These are phyloP conservation scores for Chalciporus sp. DNA, from an alignment of 1,284 basidiomycete species.

Conservation along the genomic window DNA sequence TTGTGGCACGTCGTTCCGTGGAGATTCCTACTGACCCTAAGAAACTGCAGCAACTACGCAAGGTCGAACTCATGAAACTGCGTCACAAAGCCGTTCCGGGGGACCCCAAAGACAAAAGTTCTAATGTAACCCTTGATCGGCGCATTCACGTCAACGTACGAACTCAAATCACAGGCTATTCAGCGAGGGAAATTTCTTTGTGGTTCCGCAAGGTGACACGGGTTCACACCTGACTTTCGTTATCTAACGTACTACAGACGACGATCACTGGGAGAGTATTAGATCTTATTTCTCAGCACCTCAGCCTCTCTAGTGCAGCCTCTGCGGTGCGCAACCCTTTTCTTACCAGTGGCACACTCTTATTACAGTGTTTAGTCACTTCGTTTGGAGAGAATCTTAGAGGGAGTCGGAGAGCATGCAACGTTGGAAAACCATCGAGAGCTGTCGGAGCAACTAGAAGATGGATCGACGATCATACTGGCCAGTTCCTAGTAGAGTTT, in stretches of 20 bases:
- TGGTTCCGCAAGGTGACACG: conserved; percentile 66
- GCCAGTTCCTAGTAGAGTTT: conserved; percentile 5
- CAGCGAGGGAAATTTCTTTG: conserved; percentile 43
- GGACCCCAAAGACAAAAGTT: conserved; percentile 55
- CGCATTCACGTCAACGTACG: conserved; percentile 58
- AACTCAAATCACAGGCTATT: conserved; percentile 19
- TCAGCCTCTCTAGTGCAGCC: conserved; percentile 34
- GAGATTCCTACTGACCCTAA: conserved; percentile 50
- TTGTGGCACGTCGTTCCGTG: conserved; percentile 25
- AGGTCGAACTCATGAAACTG: conserved; percentile 71
- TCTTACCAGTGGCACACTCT: neutral
- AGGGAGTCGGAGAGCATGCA: conserved; percentile 19
- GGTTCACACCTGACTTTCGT: conserved; percentile 3
- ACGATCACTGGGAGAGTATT: conserved; percentile 49
- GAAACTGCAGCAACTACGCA: conserved; percentile 55
- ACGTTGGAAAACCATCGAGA: conserved; percentile 43
- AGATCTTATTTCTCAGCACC: conserved; percentile 44
- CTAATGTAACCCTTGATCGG: conserved; percentile 50
- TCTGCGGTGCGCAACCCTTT: conserved; percentile 19
- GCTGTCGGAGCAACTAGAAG: conserved; percentile 44
- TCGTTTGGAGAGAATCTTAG: conserved; percentile 29
- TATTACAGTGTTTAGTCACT: conserved; percentile 30
- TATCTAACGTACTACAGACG: conserved; percentile 36
- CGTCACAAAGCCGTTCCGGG: conserved; percentile 65
- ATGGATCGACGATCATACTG: conserved; percentile 41